phyloP scores from a whole-genome alignment of 148 eudicot species.

The Rhododendron griersonianum region DNA sequence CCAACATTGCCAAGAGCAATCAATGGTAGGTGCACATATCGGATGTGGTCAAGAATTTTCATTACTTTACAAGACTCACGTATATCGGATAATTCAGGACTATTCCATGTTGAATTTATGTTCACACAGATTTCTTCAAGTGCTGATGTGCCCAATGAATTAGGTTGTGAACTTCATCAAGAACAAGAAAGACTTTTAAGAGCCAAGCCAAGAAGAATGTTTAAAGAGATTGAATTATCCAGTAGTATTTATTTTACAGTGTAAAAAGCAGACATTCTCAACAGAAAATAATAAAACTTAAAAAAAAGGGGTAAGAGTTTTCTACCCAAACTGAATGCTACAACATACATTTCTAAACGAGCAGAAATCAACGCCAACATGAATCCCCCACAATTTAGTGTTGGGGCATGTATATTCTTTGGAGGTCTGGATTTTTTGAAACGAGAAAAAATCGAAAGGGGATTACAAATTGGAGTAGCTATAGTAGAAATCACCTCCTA shows the following conservation, averaged over 20 bases:
- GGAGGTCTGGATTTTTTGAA: background rate
- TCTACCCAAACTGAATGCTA: background rate
- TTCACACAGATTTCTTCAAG: background rate
- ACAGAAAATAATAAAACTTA: background rate
- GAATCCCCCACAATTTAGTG: background rate
- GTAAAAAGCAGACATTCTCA: background rate
- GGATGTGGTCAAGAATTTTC: no score
- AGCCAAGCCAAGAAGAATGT: background rate
- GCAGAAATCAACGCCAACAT: background rate
- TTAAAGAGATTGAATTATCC: background rate
- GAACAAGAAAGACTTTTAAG: background rate
- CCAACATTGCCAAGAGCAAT: background rate
- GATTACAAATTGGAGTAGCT: constrained; percentile 1
- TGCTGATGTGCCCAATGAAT: background rate
- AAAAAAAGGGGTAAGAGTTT: background rate
- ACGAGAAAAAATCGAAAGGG: background rate
- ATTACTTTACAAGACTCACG: no score
- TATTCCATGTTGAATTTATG: background rate
- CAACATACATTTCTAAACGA: background rate
- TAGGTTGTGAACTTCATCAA: background rate
- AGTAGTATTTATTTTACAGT: background rate
- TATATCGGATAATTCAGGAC: background rate
- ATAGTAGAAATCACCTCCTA: background rate
- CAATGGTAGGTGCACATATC: background rate
- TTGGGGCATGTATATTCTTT: background rate